phyloP scores from a whole-genome alignment of 139 green algal genomes.

The Helicosporidium sp. region DNA sequence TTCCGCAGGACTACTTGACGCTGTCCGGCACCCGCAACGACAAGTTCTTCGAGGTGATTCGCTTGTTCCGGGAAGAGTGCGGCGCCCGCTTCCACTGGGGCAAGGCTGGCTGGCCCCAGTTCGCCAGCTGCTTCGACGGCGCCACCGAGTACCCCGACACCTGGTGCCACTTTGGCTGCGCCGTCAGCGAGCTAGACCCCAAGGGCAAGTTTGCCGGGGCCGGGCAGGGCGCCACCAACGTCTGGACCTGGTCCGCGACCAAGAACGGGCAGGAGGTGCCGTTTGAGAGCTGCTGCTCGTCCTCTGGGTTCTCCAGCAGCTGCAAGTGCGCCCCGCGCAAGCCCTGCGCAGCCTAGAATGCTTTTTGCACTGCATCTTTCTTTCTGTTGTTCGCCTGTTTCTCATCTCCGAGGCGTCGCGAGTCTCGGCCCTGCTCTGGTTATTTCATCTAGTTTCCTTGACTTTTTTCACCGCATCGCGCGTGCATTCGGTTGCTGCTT shows the following conservation, averaged over 20 bases:
- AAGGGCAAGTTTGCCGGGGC: slow-evolving; percentile 50
- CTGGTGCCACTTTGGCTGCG: slow-evolving; percentile 68
- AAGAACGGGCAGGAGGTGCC: background rate
- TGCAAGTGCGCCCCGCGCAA: slow-evolving; percentile 14
- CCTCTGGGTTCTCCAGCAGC: slow-evolving; percentile 15
- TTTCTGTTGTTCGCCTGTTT: too few species aligned
- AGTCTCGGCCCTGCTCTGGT: too few species aligned
- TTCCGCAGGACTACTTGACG: slow-evolving; percentile 24
- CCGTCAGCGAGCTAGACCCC: slow-evolving; percentile 39
- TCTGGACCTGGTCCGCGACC: slow-evolving; percentile 32
- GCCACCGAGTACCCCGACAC: slow-evolving; percentile 29
- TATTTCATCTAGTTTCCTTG: too few species aligned
- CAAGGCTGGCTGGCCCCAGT: slow-evolving; percentile 37
- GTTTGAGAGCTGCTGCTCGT: slow-evolving; percentile 4
- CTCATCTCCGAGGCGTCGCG: too few species aligned
- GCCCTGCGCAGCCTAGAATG: too few species aligned
- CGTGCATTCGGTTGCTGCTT: too few species aligned
- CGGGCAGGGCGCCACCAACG: slow-evolving; percentile 7
- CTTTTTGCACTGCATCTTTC: too few species aligned
- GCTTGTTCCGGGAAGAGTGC: slow-evolving; percentile 24
- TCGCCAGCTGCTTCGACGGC: slow-evolving; percentile 41
- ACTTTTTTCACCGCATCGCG: too few species aligned
- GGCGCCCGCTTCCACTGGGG: slow-evolving; percentile 53
- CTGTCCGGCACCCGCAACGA: slow-evolving; percentile 21
- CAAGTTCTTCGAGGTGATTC: slow-evolving; percentile 13